Conservation (phyloP, 1,284 basidiomycete species). For the Prillingera fragicola region DNA sequence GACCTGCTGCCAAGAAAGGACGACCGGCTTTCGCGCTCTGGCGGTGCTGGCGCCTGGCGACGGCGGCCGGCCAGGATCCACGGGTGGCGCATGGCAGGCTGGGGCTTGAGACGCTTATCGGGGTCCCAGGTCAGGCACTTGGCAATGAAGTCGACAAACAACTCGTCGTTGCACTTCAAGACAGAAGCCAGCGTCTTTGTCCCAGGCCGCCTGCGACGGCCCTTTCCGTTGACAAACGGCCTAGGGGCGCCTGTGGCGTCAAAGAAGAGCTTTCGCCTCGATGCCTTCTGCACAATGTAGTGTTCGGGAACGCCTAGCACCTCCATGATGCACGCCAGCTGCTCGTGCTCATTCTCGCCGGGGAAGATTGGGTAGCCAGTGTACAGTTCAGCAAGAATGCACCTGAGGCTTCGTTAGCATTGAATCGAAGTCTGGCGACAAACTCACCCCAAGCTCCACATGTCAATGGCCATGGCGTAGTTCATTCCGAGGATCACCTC, state of each 20-base stretch:
- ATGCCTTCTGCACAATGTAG: constrained; percentile 88
- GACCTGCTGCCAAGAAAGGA: constrained; percentile 10
- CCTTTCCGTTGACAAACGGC: constrained; percentile 94
- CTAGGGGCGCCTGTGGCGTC: constrained; percentile 88
- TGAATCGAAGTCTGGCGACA: not conserved
- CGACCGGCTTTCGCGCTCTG: constrained; percentile 10
- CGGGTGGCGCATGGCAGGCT: constrained; percentile 84
- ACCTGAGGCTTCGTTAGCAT: constrained; percentile 44
- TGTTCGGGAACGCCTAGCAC: constrained; percentile 92
- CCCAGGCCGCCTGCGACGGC: constrained; percentile 80
- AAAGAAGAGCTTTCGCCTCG: constrained; percentile 92
- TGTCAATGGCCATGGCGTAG: constrained; percentile 89
- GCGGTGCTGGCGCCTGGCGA: constrained; percentile 34
- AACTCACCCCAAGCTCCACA: constrained; percentile 84
- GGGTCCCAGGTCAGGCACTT: constrained; percentile 99
- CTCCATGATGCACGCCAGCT: constrained; percentile 99
- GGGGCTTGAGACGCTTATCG: constrained; percentile 89
- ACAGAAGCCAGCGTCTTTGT: constrained; percentile 85
- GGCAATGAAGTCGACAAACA: constrained; percentile 65
- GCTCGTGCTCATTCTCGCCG: constrained; percentile 99
- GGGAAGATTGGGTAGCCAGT: constrained; percentile 99
- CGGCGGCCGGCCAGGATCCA: constrained; percentile 65
- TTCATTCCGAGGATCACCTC: constrained; percentile 96
- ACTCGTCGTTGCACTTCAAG: constrained; percentile 69
- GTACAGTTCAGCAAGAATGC: constrained; percentile 93